A percentile compares a stretch with the other conserved stretches of the same genome.
phyloP scores from a whole-genome alignment of 225 moss, liverwort and hornwort genomes.

The Marchantia polymorpha region DNA sequence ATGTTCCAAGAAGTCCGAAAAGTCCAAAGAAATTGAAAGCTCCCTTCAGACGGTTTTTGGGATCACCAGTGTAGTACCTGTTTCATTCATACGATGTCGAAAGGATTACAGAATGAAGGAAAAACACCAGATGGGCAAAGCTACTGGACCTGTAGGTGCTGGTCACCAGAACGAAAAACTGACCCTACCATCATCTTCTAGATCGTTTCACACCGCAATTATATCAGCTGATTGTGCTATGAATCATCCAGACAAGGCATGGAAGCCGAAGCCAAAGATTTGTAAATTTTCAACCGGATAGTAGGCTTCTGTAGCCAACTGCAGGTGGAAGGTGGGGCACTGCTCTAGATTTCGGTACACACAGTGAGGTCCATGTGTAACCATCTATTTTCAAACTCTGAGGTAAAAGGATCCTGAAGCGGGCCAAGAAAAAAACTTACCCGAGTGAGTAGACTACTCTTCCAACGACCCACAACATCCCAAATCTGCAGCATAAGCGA shows the following conservation, averaged over 20 bases:
- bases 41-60: constrained; percentile 55
- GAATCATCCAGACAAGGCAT: background rate
- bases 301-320: background rate
- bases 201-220: no score
- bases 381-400: background rate
- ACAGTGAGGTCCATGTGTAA: background rate
- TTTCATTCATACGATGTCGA: background rate
- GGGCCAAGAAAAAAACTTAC: constrained; percentile 31
- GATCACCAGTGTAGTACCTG: constrained; percentile 81
- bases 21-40: constrained; percentile 49
- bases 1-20: constrained; percentile 52
- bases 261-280: background rate
- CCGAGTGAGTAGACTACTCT: constrained; percentile 70
- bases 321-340: background rate
- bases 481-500: constrained; percentile 48
- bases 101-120: background rate
- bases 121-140: background rate
- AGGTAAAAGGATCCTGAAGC: background rate
- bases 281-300: background rate
- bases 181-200: no score
- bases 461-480: constrained; percentile 68
- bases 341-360: background rate
- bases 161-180: background rate
- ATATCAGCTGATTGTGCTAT: background rate
- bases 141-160: background rate